These are phyloP conservation scores for Termitomyces bulborhizus DNA, from an alignment of 768 basidiomycete genomes.

Conservation along the genomic window DNA sequence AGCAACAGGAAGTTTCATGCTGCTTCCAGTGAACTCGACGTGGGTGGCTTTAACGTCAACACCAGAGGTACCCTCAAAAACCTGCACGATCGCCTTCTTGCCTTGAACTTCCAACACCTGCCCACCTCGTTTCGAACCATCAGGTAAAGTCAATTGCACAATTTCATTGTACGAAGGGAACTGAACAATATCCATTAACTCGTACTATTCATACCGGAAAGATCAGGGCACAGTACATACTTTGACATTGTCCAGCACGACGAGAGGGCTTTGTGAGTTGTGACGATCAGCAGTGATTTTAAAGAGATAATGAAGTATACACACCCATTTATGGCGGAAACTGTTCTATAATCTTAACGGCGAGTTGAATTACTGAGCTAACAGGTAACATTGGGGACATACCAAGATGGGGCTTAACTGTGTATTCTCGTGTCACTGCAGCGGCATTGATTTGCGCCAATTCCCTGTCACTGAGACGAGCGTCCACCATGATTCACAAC, in stretches of 20 bases:
- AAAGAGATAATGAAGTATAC: not conserved
- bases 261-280: constrained; percentile 63
- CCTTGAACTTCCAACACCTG: constrained; percentile 98
- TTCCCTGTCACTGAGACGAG: constrained; percentile 66
- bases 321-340: constrained; percentile 95
- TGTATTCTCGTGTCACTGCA: constrained; percentile 84
- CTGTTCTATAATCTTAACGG: constrained; percentile 87
- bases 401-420: constrained; percentile 88
- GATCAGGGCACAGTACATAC: constrained; percentile 33
- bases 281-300: constrained; percentile 7
- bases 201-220: not conserved
- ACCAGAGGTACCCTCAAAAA: constrained; percentile 97
- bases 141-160: constrained; percentile 90
- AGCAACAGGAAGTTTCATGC: constrained; percentile 98
- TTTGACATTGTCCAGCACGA: constrained; percentile 98
- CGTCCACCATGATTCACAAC: constrained; percentile 33
- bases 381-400: constrained; percentile 22
- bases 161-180: constrained; percentile 99
- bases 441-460: constrained; percentile 80
- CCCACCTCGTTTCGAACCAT: constrained; percentile 91
- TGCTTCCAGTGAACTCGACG: constrained; percentile 96
- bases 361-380: constrained; percentile 10
- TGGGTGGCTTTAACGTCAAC: constrained; percentile 97
- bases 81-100: constrained; percentile 98
- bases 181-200: constrained; percentile 30